Evolutionary conservation across 306 rosid species (phyloP).

Genomic region (Quercus parvula): DNA sequence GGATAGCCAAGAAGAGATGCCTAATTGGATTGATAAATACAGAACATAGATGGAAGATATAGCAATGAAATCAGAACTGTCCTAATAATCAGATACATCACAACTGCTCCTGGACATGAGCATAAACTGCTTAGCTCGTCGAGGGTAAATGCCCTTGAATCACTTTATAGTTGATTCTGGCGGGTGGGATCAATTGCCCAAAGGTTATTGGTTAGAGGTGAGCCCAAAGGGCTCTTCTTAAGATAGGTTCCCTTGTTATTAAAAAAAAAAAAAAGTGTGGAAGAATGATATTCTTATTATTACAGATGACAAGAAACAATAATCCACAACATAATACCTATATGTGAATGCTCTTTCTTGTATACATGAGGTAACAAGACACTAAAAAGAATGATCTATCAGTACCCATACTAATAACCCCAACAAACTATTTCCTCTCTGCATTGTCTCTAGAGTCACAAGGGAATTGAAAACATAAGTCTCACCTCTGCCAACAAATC

Average conservation of each 20-base stretch:
- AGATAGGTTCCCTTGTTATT: too few species aligned
- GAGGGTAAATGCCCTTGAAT: too few species aligned
- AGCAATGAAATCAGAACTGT: conserved; percentile 20
- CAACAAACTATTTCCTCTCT: conserved; percentile 55
- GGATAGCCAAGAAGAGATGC: conserved; percentile 21
- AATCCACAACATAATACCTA: conserved; percentile 54
- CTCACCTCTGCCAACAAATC: conserved; percentile 33
- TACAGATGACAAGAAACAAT: conserved; percentile 51
- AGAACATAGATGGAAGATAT: conserved; percentile 14
- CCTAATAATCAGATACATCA: conserved; percentile 16
- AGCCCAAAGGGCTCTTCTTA: too few species aligned
- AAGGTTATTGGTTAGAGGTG: too few species aligned
- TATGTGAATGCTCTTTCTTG: conserved; percentile 49
- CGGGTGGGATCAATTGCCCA: too few species aligned
- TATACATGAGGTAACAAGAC: conserved; percentile 44
- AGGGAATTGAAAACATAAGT: conserved; percentile 28
- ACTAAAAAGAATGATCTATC: conserved; percentile 52
- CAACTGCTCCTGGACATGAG: neutral
- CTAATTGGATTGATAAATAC: conserved; percentile 19
- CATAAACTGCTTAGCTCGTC: too few species aligned
- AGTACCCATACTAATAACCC: conserved; percentile 47
- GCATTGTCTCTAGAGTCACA: conserved; percentile 30
- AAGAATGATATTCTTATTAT: conserved; percentile 38
- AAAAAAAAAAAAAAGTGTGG: neutral
- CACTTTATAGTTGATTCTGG: too few species aligned